phyloP scores from a whole-genome alignment of 139 green algal species.

The Volvox reticuliferus region DNA sequence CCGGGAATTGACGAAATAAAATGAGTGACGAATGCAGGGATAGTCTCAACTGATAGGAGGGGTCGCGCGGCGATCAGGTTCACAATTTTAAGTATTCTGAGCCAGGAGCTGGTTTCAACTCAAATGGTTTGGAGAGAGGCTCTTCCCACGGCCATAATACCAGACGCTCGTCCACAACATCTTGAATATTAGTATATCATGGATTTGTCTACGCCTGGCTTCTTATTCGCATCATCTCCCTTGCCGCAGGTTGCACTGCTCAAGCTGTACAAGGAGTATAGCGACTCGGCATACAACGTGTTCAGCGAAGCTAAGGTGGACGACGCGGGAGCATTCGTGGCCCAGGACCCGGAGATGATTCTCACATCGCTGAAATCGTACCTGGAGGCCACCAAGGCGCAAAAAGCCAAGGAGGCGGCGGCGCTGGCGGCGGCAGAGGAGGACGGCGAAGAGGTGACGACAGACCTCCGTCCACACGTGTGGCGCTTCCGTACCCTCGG shows the following conservation, averaged over 20 bases:
- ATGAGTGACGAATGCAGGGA: no score
- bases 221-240: not conserved
- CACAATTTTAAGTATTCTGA: no score
- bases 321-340: slow-evolving; percentile 28
- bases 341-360: slow-evolving; percentile 23
- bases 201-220: no score
- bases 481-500: slow-evolving; percentile 71
- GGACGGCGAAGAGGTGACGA: slow-evolving; percentile 58
- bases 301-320: slow-evolving; percentile 31
- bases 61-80: no score
- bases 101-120: no score
- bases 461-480: slow-evolving; percentile 41
- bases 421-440: slow-evolving; percentile 53
- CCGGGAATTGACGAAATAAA: no score
- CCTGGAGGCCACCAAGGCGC: slow-evolving; percentile 54
- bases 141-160: no score
- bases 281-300: slow-evolving; percentile 58
- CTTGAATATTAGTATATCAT: no score
- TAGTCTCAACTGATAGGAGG: no score
- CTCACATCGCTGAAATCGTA: slow-evolving; percentile 54
- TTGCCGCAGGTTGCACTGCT: slow-evolving; percentile 39
- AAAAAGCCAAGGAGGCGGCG: slow-evolving; percentile 44
- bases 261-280: slow-evolving; percentile 78
- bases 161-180: no score
- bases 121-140: no score